Percentiles rank a stretch among this genome's conserved stretches.
Conservation (phyloP, 2,329 filamentous ascomycete genomes). For the Sclerotinia spermophila region DNA sequence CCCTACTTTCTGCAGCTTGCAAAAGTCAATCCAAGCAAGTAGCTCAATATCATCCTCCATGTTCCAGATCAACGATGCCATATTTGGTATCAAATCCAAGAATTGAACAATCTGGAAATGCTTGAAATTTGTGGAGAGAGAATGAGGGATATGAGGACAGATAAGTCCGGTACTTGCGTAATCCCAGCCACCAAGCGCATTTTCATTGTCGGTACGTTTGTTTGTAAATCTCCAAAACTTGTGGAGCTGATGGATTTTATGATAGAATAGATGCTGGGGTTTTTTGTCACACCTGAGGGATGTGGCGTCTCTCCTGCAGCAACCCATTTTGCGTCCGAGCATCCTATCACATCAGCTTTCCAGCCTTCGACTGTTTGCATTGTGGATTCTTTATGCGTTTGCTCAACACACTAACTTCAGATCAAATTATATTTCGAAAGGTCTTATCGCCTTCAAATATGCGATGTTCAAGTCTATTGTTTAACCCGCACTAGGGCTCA, state of each 20-base stretch:
- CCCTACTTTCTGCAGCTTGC: not conserved
- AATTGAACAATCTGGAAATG: not conserved
- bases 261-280: not conserved
- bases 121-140: not conserved
- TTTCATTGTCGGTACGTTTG: not conserved
- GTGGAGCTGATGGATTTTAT: not conserved
- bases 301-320: not conserved
- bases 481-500: not conserved
- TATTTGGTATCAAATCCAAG: not conserved
- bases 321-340: not conserved
- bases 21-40: conserved; percentile 20
- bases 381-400: not conserved
- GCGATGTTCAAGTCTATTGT: too few species aligned
- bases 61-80: not conserved
- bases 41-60: conserved; percentile 4
- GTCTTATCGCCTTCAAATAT: not conserved
- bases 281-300: not conserved
- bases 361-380: not conserved
- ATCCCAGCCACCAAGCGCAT: not conserved
- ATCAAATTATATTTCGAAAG: not conserved
- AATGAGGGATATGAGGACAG: not conserved
- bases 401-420: not conserved
- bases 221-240: not conserved
- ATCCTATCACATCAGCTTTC: not conserved
- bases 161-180: not conserved